These are phyloP conservation scores for Penicillium olsonii DNA, from an alignment of 2,329 filamentous ascomycete genomes.

Conservation along the genomic window DNA sequence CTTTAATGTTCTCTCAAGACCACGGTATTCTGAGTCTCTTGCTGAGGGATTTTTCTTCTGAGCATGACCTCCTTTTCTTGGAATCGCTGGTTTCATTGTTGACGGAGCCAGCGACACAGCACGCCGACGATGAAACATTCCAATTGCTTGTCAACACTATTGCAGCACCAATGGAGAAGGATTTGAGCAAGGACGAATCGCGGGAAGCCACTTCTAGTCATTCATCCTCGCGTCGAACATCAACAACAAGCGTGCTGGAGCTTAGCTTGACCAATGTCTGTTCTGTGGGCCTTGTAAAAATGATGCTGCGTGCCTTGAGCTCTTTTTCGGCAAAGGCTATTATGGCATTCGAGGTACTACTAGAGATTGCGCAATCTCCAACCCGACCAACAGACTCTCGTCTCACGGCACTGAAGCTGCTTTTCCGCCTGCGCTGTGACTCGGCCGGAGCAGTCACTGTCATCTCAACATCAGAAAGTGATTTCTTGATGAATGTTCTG, in stretches of 20 bases:
- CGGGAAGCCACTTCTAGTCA: conserved; percentile 43
- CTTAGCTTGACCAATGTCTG: conserved; percentile 61
- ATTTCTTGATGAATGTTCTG: conserved; percentile 70
- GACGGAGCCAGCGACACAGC: conserved; percentile 34
- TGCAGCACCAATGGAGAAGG: conserved; percentile 38
- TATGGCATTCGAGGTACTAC: conserved; percentile 62
- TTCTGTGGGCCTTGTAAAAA: conserved; percentile 68
- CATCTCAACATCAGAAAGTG: conserved; percentile 68
- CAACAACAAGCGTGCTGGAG: conserved; percentile 32
- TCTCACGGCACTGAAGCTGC: conserved; percentile 71
- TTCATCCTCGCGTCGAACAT: conserved; percentile 32
- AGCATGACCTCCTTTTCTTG: conserved; percentile 41
- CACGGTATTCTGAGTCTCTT: conserved; percentile 36
- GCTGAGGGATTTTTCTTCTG: conserved; percentile 37
- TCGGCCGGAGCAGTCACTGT: conserved; percentile 76
- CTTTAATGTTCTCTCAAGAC: conserved; percentile 32
- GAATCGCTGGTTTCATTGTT: conserved; percentile 43
- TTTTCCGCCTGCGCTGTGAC: conserved; percentile 83
- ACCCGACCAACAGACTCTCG: conserved; percentile 68
- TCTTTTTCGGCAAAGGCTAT: conserved; percentile 65
- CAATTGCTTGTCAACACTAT: conserved; percentile 35
- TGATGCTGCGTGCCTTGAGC: conserved; percentile 75
- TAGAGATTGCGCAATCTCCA: conserved; percentile 63
- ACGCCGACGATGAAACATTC: conserved; percentile 35
- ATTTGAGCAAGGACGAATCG: conserved; percentile 32